Evolutionary conservation across 1,284 basidiomycete genomes (phyloP).

Genomic region (Papiliotrema flavescens): DNA sequence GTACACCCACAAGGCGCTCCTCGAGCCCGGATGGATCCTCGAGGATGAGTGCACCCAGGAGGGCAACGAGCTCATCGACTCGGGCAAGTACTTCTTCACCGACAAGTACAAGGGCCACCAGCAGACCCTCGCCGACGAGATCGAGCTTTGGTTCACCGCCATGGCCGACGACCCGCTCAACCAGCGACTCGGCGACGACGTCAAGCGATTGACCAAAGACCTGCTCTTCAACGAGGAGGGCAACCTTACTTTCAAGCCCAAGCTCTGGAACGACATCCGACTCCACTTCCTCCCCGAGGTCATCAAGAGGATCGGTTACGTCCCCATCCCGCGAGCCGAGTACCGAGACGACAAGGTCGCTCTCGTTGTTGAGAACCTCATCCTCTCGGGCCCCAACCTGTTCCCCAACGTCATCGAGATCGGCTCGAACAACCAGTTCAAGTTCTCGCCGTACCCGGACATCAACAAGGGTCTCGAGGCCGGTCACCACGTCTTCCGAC

Average conservation of each 20-base stretch:
- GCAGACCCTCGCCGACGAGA: constrained; percentile 69
- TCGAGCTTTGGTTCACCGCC: constrained; percentile 72
- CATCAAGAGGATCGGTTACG: constrained; percentile 72
- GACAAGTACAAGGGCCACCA: constrained; percentile 82
- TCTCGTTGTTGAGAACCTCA: constrained; percentile 88
- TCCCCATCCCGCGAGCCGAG: constrained; percentile 88
- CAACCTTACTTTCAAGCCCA: constrained; percentile 81
- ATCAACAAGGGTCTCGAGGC: constrained; percentile 52
- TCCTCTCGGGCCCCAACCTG: constrained; percentile 68
- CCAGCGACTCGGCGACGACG: constrained; percentile 73
- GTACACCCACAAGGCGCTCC: constrained; percentile 68
- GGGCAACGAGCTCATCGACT: constrained; percentile 61
- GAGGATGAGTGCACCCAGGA: constrained; percentile 68
- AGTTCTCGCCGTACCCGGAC: constrained; percentile 69
- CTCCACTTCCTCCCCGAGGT: constrained; percentile 75
- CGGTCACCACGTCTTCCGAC: constrained; percentile 63
- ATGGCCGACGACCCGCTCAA: constrained; percentile 83
- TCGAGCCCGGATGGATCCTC: constrained; percentile 85
- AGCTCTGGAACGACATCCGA: constrained; percentile 80
- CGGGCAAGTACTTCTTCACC: constrained; percentile 73
- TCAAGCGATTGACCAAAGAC: constrained; percentile 76
- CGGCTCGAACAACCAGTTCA: constrained; percentile 78
- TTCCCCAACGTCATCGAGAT: constrained; percentile 66
- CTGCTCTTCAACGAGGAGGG: constrained; percentile 71
- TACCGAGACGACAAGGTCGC: constrained; percentile 84